Evolutionary conservation across 352 stramenopile genomes (phyloP).

Genomic region (Phytopythium chamaehyphon): DNA sequence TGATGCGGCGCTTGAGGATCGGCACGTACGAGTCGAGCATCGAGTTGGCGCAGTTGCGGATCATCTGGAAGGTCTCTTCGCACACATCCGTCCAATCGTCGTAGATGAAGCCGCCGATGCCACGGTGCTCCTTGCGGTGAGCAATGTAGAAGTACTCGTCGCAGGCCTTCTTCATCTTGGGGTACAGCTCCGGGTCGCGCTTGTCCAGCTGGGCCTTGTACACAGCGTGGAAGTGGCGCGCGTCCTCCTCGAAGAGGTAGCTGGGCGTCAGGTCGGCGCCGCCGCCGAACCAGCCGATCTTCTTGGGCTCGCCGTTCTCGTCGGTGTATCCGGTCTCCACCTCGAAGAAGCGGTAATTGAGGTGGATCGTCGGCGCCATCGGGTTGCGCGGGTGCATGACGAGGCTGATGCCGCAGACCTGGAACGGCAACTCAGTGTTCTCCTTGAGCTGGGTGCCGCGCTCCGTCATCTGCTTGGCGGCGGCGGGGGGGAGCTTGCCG

Average conservation of each 20-base stretch:
- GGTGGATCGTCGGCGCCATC: background rate
- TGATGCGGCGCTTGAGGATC: conserved; percentile 94
- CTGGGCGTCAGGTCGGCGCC: conserved; percentile 96
- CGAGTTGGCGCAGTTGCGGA: conserved; percentile 72
- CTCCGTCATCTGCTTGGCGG: conserved; percentile 75
- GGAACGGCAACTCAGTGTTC: conserved; percentile 90
- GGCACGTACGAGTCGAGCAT: conserved; percentile 94
- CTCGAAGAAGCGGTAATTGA: conserved; percentile 98
- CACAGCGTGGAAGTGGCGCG: conserved; percentile 96
- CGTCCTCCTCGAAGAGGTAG: conserved; percentile 96
- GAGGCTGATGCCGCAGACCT: conserved; percentile 93
- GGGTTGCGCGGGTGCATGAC: conserved; percentile 92
- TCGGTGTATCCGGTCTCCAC: conserved; percentile 59
- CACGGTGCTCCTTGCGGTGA: conserved; percentile 94
- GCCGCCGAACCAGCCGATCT: conserved; percentile 93
- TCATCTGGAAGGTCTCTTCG: conserved; percentile 84
- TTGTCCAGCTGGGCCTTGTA: conserved; percentile 95
- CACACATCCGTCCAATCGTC: conserved; percentile 95
- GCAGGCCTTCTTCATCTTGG: conserved; percentile 95
- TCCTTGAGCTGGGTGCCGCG: conserved; percentile 72
- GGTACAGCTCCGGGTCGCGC: conserved; percentile 89
- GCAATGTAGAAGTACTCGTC: conserved; percentile 98
- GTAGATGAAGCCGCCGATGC: conserved; percentile 98
- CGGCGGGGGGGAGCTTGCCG: conserved; percentile 90
- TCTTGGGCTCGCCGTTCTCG: conserved; percentile 43